These are phyloP conservation scores for Penicillium sp. DNA, from an alignment of 2,329 filamentous ascomycete genomes.

Conservation along the genomic window DNA sequence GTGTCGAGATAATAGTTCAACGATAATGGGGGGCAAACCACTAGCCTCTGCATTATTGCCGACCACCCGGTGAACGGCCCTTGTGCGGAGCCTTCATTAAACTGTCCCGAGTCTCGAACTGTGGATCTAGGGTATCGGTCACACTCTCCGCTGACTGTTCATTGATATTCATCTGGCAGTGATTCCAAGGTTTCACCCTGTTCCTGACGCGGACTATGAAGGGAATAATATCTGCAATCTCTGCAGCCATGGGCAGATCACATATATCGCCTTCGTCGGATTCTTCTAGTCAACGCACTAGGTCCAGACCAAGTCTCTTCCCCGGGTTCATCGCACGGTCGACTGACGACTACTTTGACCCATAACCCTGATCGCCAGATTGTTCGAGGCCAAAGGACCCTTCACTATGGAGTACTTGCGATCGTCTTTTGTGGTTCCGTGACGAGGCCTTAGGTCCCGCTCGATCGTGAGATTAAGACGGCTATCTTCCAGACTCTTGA, in stretches of 20 bases:
- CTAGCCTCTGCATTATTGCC: background rate
- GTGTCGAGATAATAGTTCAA: background rate
- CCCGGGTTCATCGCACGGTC: background rate
- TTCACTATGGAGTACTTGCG: background rate
- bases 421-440: background rate
- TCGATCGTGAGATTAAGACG: background rate
- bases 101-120: background rate
- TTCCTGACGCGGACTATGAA: background rate
- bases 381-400: background rate
- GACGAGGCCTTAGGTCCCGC: background rate
- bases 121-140: background rate
- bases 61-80: background rate
- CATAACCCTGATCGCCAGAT: background rate
- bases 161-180: background rate
- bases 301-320: background rate
- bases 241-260: background rate
- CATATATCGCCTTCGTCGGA: background rate
- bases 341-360: constrained; percentile 1
- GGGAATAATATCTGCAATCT: background rate
- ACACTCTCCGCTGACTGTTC: background rate
- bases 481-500: background rate
- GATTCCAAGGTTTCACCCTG: background rate
- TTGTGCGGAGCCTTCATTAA: background rate
- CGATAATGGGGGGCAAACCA: background rate
- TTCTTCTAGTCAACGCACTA: background rate